These are phyloP conservation scores for Mucor lusitanicus DNA, from an alignment of 371 early-diverging fungal species.

Conservation along the genomic window DNA sequence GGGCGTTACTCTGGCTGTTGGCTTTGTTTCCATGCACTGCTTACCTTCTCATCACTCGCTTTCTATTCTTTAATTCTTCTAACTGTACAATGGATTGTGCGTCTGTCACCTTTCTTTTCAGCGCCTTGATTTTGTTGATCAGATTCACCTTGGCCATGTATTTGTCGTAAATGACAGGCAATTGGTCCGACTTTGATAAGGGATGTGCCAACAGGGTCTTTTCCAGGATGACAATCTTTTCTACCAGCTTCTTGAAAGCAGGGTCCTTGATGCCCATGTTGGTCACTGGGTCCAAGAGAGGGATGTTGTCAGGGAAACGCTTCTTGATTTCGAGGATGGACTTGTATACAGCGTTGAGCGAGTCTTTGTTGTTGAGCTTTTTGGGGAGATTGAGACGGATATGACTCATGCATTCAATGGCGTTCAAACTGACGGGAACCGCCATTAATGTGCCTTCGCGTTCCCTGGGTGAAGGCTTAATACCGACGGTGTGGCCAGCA, in stretches of 20 bases:
- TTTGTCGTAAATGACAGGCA: slow-evolving; percentile 59
- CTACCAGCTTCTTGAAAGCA: slow-evolving; percentile 72
- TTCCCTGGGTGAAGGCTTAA: slow-evolving; percentile 64
- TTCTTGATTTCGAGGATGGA: slow-evolving; percentile 74
- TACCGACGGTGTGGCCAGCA: slow-evolving; percentile 54
- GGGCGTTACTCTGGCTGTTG: not conserved
- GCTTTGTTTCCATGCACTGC: too few relatives aligned
- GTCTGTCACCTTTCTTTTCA: slow-evolving; percentile 72
- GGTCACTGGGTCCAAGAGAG: slow-evolving; percentile 84
- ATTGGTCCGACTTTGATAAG: slow-evolving; percentile 53
- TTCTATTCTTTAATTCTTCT: slow-evolving; percentile 91
- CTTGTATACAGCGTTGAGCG: slow-evolving; percentile 65
- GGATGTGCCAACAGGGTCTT: slow-evolving; percentile 62
- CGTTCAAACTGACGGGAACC: slow-evolving; percentile 78
- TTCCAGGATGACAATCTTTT: slow-evolving; percentile 77
- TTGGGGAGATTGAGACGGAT: slow-evolving; percentile 80
- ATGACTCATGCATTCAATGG: slow-evolving; percentile 75
- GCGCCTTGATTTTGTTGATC: slow-evolving; percentile 56
- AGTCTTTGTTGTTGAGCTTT: slow-evolving; percentile 61
- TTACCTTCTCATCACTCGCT: slow-evolving; percentile 82
- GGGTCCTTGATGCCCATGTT: slow-evolving; percentile 90
- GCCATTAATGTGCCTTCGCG: slow-evolving; percentile 45
- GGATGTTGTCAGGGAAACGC: slow-evolving; percentile 76
- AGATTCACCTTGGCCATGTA: slow-evolving; percentile 71
- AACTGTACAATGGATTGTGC: slow-evolving; percentile 86